Percentiles rank a stretch among this genome's conserved stretches.
phyloP scores from a whole-genome alignment of 2,329 filamentous ascomycete genomes.

The Microascus cirrosus region DNA sequence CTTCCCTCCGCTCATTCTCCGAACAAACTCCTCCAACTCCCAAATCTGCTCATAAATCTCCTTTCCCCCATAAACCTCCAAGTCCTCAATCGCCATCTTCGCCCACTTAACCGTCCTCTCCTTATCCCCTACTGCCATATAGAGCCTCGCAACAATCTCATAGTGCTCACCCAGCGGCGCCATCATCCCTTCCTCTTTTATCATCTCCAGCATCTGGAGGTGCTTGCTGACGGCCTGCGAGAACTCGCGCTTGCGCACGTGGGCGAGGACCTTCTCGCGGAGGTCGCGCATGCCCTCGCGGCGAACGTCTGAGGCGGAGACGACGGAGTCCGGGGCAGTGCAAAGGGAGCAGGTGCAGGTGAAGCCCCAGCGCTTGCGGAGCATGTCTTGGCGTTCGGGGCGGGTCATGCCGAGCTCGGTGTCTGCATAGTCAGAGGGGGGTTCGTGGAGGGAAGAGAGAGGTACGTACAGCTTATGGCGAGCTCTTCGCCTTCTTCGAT shows the following conservation, averaged over 20 bases:
- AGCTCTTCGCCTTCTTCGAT: conserved; percentile 18
- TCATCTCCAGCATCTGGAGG: conserved; percentile 13
- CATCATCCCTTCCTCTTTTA: conserved; percentile 14
- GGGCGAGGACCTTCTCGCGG: conserved; percentile 12
- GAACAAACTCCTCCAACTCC: background rate
- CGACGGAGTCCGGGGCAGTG: conserved; percentile 11
- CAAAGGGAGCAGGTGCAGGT: conserved; percentile 17
- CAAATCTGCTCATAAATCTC: conserved; percentile 1
- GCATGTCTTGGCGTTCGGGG: conserved; percentile 12
- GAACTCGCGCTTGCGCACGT: conserved; percentile 12
- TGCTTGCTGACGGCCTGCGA: conserved; percentile 13
- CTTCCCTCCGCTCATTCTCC: background rate
- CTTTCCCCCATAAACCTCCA: conserved; percentile 1
- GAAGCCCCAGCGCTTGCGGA: conserved; percentile 16
- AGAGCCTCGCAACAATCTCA: conserved; percentile 13
- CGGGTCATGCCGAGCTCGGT: conserved; percentile 13
- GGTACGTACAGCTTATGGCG: conserved; percentile 15
- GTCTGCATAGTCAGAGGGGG: conserved; percentile 8
- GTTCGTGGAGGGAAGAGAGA: background rate
- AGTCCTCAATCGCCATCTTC: conserved; percentile 1
- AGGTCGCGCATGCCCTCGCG: conserved; percentile 13
- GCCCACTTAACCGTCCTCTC: background rate
- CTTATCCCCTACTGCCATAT: background rate
- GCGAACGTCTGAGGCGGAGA: conserved; percentile 18
- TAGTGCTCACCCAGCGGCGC: conserved; percentile 16